These are phyloP conservation scores for Leishmania guyanensis DNA, from an alignment of 208 protist species.

Conservation along the genomic window DNA sequence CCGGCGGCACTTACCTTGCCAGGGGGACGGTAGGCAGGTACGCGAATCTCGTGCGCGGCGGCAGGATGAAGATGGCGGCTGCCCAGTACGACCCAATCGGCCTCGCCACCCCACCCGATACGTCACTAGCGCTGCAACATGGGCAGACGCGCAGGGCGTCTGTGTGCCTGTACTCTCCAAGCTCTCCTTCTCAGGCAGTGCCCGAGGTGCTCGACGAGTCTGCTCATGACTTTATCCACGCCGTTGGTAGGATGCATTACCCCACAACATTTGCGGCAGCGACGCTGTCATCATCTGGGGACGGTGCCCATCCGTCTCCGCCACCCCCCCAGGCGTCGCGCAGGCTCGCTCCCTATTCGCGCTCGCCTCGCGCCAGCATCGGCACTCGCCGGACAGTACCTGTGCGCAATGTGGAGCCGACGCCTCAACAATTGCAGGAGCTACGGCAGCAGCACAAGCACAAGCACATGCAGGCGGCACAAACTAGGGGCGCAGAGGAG, in stretches of 20 bases:
- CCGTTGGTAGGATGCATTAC: neutral
- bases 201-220: neutral
- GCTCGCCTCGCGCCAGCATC: neutral
- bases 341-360: neutral
- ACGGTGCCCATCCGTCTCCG: neutral
- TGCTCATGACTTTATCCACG: neutral
- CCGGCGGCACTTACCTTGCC: neutral
- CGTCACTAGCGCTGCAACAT: neutral
- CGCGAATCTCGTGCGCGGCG: constrained; percentile 7
- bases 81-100: neutral
- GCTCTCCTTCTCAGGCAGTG: neutral
- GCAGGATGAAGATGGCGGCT: neutral
- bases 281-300: neutral
- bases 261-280: neutral
- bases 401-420: neutral
- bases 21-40: constrained; percentile 6
- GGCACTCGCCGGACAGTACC: neutral
- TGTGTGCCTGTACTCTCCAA: neutral
- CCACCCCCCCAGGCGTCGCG: neutral
- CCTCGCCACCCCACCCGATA: neutral
- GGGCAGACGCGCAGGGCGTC: neutral
- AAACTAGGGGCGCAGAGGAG: neutral
- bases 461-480: neutral
- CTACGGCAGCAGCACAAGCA: neutral
- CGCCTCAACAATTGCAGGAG: neutral